Percentiles rank a stretch among this genome's conserved stretches.
Evolutionary conservation across 1,284 basidiomycete genomes (phyloP).

Genomic region (Ceratobasidium sp.): DNA sequence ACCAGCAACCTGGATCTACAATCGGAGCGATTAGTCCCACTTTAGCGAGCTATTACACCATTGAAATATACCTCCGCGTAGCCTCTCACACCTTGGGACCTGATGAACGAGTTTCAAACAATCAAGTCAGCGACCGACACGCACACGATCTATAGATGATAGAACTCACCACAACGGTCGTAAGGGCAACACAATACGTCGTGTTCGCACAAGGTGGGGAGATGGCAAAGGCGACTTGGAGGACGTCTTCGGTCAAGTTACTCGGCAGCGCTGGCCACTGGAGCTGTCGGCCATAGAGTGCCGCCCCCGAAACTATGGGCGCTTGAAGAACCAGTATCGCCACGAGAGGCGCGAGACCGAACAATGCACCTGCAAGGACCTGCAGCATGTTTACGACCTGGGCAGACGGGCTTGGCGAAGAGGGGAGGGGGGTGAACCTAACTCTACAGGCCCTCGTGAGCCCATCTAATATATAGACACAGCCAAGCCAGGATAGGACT

Average conservation of each 20-base stretch:
- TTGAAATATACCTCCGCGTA: slow-evolving; percentile 26
- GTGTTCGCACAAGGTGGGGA: slow-evolving; percentile 40
- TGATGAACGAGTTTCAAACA: background rate
- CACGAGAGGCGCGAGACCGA: slow-evolving; percentile 1
- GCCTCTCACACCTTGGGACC: slow-evolving; percentile 35
- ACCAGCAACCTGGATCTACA: slow-evolving; percentile 44
- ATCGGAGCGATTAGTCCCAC: background rate
- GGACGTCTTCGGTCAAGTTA: slow-evolving; percentile 39
- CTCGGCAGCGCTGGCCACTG: slow-evolving; percentile 32
- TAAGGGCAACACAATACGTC: slow-evolving; percentile 21
- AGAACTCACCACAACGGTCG: slow-evolving; percentile 36
- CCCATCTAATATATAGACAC: slow-evolving; percentile 6
- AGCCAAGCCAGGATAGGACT: background rate
- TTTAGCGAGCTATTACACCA: background rate
- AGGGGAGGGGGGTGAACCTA: background rate
- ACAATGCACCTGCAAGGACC: background rate
- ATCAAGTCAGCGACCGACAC: background rate
- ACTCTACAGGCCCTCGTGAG: background rate
- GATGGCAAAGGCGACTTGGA: slow-evolving; percentile 40
- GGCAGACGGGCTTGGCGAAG: background rate
- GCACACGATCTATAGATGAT: too few relatives aligned
- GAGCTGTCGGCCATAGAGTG: slow-evolving; percentile 2
- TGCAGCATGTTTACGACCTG: slow-evolving; percentile 19
- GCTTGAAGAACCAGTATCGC: background rate
- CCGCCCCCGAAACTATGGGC: background rate